These are phyloP conservation scores for Collybiopsis confluens DNA, from an alignment of 768 basidiomycete genomes.

Conservation along the genomic window DNA sequence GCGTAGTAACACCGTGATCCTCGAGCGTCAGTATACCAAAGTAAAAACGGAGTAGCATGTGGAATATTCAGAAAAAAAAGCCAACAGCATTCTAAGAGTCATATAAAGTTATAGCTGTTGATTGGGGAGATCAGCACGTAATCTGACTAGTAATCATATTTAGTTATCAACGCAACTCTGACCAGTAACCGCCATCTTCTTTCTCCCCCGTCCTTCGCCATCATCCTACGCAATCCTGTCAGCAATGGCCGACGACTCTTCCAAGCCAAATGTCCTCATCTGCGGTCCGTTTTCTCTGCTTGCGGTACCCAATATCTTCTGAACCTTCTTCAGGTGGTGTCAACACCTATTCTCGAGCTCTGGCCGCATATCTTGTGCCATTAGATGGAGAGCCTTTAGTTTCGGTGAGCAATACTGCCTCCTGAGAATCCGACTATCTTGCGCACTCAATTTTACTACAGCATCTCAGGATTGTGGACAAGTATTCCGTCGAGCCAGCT, in stretches of 20 bases:
- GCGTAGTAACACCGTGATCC: background rate
- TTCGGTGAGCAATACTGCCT: constrained; percentile 44
- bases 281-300: constrained; percentile 50
- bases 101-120: background rate
- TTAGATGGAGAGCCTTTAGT: constrained; percentile 65
- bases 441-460: constrained; percentile 19
- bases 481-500: constrained; percentile 67
- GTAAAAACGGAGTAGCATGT: background rate
- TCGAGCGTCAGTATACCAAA: constrained; percentile 6
- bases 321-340: constrained; percentile 56
- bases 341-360: constrained; percentile 72
- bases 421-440: background rate
- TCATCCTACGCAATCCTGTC: constrained; percentile 3
- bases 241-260: constrained; percentile 8
- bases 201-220: background rate
- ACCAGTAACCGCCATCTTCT: background rate
- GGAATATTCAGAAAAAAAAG: no score
- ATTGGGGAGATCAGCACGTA: constrained; percentile 2
- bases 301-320: constrained; percentile 4
- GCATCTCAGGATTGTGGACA: constrained; percentile 72
- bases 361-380: constrained; percentile 67
- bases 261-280: constrained; percentile 66
- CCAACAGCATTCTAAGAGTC: background rate
- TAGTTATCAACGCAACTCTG: no score
- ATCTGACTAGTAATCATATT: constrained; percentile 3